Conservation (phyloP, 2,329 filamentous ascomycete genomes). For the Nannizzia gypsea region DNA sequence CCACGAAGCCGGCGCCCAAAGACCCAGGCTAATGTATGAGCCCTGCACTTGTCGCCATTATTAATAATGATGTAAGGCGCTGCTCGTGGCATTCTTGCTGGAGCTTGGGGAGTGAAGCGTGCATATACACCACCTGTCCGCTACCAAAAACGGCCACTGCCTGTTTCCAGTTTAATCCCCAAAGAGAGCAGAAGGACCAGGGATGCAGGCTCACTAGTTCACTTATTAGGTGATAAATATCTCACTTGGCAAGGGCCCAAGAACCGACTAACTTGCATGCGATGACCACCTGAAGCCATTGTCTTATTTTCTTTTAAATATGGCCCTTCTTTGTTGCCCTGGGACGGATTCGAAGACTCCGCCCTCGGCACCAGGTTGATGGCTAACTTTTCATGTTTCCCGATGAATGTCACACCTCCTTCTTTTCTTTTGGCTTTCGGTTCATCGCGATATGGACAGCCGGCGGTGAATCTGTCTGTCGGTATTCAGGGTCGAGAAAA, state of each 20-base stretch:
- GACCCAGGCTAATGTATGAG: background rate
- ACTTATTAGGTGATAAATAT: background rate
- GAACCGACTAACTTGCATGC: background rate
- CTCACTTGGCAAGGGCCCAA: constrained; percentile 1
- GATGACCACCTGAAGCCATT: background rate
- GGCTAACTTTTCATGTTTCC: too few relatives aligned
- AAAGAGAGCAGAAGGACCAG: background rate
- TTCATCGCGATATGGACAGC: background rate
- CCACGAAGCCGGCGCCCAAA: background rate
- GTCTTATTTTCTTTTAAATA: background rate
- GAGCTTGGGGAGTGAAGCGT: background rate
- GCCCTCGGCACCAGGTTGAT: background rate
- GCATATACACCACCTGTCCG: background rate
- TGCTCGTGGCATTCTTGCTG: background rate
- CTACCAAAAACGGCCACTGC: background rate
- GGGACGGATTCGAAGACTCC: background rate
- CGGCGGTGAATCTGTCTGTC: background rate
- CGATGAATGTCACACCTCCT: background rate
- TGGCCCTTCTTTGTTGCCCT: background rate
- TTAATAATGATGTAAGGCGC: background rate
- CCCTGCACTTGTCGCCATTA: background rate
- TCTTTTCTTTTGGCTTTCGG: background rate
- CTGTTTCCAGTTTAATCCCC: background rate
- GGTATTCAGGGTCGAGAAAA: background rate
- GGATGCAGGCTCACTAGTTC: background rate